Evolutionary conservation across 192 early-diverging fungal species (phyloP).

Genomic region (Linnemannia zychae): DNA sequence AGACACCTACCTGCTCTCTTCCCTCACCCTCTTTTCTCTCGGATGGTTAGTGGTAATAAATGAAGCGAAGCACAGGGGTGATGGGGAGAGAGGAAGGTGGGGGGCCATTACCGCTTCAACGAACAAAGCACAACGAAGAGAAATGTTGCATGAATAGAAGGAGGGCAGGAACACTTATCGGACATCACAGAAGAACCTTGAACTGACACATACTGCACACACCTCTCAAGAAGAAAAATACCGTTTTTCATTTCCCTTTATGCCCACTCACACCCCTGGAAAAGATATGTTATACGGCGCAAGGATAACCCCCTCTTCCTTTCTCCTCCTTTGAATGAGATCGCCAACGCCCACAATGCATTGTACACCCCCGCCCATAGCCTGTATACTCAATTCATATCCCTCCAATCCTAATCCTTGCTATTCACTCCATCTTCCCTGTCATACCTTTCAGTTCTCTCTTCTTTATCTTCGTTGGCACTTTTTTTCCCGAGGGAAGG

Average conservation of each 20-base stretch:
- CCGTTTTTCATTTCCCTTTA: neutral
- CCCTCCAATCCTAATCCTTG: neutral
- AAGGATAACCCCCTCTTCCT: neutral
- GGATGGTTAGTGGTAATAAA: too few species aligned
- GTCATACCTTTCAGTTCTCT: neutral
- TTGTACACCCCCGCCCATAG: neutral
- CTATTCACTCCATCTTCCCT: neutral
- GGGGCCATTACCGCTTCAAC: neutral
- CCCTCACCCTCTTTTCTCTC: too few species aligned
- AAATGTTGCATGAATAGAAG: neutral
- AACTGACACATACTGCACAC: neutral
- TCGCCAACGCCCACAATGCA: conserved; percentile 4
- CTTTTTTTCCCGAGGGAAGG: neutral
- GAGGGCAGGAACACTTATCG: neutral
- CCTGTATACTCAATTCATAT: conserved; percentile 1
- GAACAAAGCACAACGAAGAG: neutral
- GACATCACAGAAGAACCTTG: neutral
- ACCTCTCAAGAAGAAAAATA: neutral
- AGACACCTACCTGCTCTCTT: too few species aligned
- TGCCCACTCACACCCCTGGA: neutral
- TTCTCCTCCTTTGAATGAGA: neutral
- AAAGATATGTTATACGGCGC: neutral
- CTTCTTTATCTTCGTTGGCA: neutral
- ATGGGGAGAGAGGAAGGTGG: too few species aligned
- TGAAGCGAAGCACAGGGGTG: too few species aligned